phyloP scores from a whole-genome alignment of 495 filamentous ascomycete species.

The Bombardia bombarda region DNA sequence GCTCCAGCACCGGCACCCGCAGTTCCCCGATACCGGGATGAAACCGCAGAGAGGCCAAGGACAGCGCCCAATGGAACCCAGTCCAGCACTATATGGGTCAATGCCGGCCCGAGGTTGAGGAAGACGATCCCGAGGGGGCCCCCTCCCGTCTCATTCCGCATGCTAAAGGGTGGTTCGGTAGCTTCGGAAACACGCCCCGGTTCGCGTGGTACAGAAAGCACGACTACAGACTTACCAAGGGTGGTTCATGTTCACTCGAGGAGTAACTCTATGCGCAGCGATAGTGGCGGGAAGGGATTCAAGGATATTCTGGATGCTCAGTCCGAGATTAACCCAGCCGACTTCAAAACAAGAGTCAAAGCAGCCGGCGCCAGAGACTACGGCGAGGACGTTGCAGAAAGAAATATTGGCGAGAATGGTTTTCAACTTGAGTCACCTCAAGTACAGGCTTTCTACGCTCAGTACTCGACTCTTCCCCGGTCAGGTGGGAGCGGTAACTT shows the following conservation, averaged over 20 bases:
- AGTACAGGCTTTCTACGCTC: constrained; percentile 24
- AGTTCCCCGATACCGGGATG: constrained; percentile 19
- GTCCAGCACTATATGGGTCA: constrained; percentile 2
- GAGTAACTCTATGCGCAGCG: constrained; percentile 15
- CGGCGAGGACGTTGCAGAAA: constrained; percentile 48
- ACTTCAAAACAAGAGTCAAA: constrained; percentile 36
- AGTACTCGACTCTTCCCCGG: neutral
- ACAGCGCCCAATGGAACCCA: constrained; percentile 26
- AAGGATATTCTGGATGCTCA: constrained; percentile 47
- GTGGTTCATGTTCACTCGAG: constrained; percentile 6
- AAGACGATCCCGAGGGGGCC: constrained; percentile 6
- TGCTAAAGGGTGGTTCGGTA: constrained; percentile 4
- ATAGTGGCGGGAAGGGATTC: constrained; percentile 14
- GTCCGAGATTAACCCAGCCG: constrained; percentile 35
- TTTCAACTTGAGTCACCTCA: constrained; percentile 20
- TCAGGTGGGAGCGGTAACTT: neutral
- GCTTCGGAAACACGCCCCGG: constrained; percentile 4
- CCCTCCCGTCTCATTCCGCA: constrained; percentile 23
- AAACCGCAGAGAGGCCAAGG: constrained; percentile 24
- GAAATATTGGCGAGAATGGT: constrained; percentile 37
- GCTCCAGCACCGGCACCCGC: constrained; percentile 19
- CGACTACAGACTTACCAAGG: constrained; percentile 12
- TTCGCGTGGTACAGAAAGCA: constrained; percentile 6
- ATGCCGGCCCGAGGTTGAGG: constrained; percentile 4
- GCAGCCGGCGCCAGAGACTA: constrained; percentile 41